phyloP scores from a whole-genome alignment of 352 stramenopile species.

The Aphanomyces astaci region DNA sequence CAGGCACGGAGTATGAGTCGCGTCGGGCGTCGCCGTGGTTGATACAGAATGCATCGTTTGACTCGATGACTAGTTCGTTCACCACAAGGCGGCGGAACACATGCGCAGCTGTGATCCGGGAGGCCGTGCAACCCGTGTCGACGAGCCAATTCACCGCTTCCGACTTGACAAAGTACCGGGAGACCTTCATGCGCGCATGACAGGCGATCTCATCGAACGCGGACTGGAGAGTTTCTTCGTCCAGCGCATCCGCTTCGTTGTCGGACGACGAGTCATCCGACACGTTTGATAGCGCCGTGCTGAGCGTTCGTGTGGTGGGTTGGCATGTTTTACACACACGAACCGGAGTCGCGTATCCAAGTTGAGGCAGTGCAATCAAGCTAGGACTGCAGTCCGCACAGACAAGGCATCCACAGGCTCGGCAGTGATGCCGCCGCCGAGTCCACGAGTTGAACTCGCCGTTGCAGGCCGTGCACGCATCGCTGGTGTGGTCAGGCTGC shows the following conservation, averaged over 20 bases:
- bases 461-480: conserved; percentile 62
- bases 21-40: conserved; percentile 47
- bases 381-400: conserved; percentile 65
- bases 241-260: conserved; percentile 42
- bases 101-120: conserved; percentile 39
- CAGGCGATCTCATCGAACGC: conserved; percentile 61
- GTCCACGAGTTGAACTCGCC: conserved; percentile 64
- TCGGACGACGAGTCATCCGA: conserved; percentile 30
- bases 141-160: conserved; percentile 78
- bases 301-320: not conserved
- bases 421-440: conserved; percentile 69
- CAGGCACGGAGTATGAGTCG: conserved; percentile 51
- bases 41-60: conserved; percentile 51
- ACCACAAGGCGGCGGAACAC: conserved; percentile 63
- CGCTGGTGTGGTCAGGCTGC: conserved; percentile 60
- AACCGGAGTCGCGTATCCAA: conserved; percentile 61
- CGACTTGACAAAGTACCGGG: conserved; percentile 79
- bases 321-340: conserved; percentile 70
- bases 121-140: conserved; percentile 54
- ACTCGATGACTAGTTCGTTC: conserved; percentile 55
- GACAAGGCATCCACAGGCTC: conserved; percentile 63
- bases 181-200: conserved; percentile 58
- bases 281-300: conserved; percentile 23
- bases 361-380: conserved; percentile 41
- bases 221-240: conserved; percentile 48